These are phyloP conservation scores for Blumeria hordei DNA, from an alignment of 2,329 filamentous ascomycete genomes.

Conservation along the genomic window DNA sequence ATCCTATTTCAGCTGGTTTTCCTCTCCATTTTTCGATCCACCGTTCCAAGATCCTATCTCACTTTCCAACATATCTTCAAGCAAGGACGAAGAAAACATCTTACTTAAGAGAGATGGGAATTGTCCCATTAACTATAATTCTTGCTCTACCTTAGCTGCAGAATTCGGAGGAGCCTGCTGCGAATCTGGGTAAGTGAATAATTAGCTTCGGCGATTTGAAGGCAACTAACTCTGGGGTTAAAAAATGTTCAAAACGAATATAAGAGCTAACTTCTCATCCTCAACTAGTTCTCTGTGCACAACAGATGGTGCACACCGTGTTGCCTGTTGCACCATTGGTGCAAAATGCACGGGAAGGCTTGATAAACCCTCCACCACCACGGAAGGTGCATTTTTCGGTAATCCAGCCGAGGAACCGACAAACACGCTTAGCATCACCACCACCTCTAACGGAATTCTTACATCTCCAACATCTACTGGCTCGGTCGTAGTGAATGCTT, in stretches of 20 bases:
- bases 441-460: slow-evolving; percentile 4
- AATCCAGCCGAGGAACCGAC: background rate
- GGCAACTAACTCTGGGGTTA: too few relatives aligned
- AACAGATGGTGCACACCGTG: slow-evolving; percentile 10
- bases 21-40: background rate
- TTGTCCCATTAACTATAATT: slow-evolving; percentile 13
- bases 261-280: too few relatives aligned
- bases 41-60: background rate
- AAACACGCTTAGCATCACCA: slow-evolving; percentile 3
- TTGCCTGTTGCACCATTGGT: slow-evolving; percentile 15
- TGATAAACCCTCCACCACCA: slow-evolving; percentile 4
- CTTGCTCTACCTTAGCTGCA: slow-evolving; percentile 12
- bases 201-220: background rate
- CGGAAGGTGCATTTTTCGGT: slow-evolving; percentile 4
- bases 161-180: slow-evolving; percentile 14
- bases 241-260: too few relatives aligned
- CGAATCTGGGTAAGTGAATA: slow-evolving; percentile 6
- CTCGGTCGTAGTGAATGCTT: slow-evolving; percentile 30
- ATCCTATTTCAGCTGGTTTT: background rate
- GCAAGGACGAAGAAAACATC: slow-evolving; percentile 3
- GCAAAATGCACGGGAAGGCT: slow-evolving; percentile 15
- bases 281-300: slow-evolving; percentile 3
- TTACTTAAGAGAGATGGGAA: slow-evolving; percentile 13
- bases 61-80: background rate
- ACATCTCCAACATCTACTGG: slow-evolving; percentile 13